phyloP scores from a whole-genome alignment of 441 rosid genomes.

The Populus hybrid region DNA sequence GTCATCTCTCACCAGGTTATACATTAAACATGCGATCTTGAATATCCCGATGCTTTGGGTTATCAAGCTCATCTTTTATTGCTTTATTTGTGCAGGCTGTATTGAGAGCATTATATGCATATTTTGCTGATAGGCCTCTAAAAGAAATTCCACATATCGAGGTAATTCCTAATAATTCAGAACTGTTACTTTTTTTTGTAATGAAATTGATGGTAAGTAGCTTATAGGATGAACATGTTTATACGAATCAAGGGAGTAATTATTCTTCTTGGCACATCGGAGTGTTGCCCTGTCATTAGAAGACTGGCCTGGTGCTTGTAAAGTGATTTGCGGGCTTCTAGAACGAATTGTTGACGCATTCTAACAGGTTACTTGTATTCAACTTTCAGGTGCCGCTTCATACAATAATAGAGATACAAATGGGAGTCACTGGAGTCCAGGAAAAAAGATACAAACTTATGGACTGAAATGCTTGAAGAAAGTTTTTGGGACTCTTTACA shows the following conservation, averaged over 20 bases:
- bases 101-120: conserved; percentile 91
- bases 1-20: conserved; percentile 97
- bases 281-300: background rate
- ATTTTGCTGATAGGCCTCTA: conserved; percentile 97
- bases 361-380: background rate
- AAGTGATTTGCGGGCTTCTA: background rate
- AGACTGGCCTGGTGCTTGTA: background rate
- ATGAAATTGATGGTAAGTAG: background rate
- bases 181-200: background rate
- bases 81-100: conserved; percentile 63
- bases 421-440: conserved; percentile 98
- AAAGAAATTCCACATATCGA: conserved; percentile 96
- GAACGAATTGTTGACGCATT: background rate
- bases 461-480: conserved; percentile 46
- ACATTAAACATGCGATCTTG: conserved; percentile 17
- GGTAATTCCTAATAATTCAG: conserved; percentile 41
- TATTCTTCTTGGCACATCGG: background rate
- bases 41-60: conserved; percentile 9
- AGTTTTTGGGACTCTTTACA: background rate
- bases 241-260: background rate
- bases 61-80: background rate
- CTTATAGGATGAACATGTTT: background rate
- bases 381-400: conserved; percentile 85
- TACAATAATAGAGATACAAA: conserved; percentile 97
- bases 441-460: conserved; percentile 98